phyloP scores from a whole-genome alignment of 108 stramenopile species.

The Aurantiochytrium sp. region DNA sequence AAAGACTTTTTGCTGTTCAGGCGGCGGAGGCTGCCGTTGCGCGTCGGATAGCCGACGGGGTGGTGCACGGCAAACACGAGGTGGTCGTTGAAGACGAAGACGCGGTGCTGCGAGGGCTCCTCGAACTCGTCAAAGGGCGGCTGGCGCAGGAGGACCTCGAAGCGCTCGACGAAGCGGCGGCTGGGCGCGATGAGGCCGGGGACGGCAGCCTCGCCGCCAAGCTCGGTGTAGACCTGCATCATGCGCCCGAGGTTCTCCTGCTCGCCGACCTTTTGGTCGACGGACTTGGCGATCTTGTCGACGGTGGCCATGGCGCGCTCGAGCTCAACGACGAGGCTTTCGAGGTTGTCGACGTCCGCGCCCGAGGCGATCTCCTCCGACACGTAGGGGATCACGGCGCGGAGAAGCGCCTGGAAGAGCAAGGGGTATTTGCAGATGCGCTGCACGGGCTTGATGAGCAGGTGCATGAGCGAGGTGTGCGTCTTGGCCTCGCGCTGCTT shows the following conservation, averaged over 20 bases:
- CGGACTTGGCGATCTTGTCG: not conserved
- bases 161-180: not conserved
- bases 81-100: slow-evolving; percentile 22
- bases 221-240: slow-evolving; percentile 11
- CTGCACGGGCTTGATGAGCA: slow-evolving; percentile 39
- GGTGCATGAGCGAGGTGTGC: not conserved
- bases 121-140: not conserved
- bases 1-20: not conserved
- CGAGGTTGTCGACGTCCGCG: not conserved
- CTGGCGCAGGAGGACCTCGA: not conserved
- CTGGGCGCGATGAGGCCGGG: not conserved
- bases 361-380: not conserved
- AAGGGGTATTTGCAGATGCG: slow-evolving; percentile 39
- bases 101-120: not conserved
- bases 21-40: not conserved
- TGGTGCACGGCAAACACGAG: slow-evolving; percentile 11
- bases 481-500: not conserved
- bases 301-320: not conserved
- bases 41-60: not conserved
- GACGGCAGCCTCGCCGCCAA: not conserved
- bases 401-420: slow-evolving; percentile 23
- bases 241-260: slow-evolving; percentile 12
- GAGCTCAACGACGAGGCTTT: not conserved
- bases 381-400: not conserved
- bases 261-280: slow-evolving; percentile 29